A percentile compares a stretch with the other conserved stretches of the same genome.
Evolutionary conservation across 768 basidiomycete genomes (phyloP).

Genomic region (Tulasnella sp.): DNA sequence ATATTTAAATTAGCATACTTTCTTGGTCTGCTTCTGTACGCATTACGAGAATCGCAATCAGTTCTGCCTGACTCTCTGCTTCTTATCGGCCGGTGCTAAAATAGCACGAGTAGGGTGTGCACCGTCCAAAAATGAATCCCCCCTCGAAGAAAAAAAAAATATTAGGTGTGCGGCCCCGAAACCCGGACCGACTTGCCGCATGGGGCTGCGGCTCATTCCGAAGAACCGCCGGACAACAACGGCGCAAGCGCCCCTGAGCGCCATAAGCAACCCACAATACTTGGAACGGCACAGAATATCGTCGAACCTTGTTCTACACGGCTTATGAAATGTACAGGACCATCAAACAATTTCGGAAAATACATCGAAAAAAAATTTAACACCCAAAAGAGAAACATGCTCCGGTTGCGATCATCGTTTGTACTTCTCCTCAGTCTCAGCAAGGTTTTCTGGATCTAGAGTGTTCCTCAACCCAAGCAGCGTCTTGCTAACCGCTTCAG

Average conservation of each 20-base stretch:
- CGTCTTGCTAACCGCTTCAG: conserved; percentile 94
- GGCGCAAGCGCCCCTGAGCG: background rate
- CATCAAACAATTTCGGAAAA: background rate
- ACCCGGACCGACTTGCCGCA: background rate
- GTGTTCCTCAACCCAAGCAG: conserved; percentile 90
- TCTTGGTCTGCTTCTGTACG: background rate
- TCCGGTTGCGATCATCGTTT: conserved; percentile 48
- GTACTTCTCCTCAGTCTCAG: conserved; percentile 91
- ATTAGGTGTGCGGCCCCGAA: background rate
- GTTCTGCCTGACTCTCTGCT: background rate
- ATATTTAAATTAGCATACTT: background rate
- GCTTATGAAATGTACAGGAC: background rate
- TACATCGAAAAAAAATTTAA: background rate
- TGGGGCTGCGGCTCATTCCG: background rate
- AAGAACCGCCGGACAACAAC: background rate
- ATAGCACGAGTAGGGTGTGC: background rate
- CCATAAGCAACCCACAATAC: background rate
- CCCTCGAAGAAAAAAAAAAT: background rate
- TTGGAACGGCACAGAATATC: background rate
- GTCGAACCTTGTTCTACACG: background rate
- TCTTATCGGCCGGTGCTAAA: background rate
- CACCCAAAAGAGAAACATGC: background rate
- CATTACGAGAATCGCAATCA: background rate
- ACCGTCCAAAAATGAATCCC: background rate
- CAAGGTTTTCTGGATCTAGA: conserved; percentile 76